phyloP scores from a whole-genome alignment of 345 rosid genomes.

The Populus alba region DNA sequence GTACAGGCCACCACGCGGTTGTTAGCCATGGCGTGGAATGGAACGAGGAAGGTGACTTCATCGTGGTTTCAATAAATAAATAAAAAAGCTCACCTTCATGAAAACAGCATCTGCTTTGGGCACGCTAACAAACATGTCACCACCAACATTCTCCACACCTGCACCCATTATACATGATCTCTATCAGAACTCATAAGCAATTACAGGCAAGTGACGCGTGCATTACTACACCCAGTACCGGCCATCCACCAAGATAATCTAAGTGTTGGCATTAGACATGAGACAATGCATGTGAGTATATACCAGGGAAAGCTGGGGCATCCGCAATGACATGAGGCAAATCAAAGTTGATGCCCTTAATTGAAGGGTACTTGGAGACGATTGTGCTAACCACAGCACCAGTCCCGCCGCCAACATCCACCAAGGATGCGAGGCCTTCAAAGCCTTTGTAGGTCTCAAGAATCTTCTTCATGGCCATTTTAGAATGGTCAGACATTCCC shows the following conservation, averaged over 20 bases:
- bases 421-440: slow-evolving; percentile 56
- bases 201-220: not conserved
- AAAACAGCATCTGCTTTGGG: slow-evolving; percentile 85
- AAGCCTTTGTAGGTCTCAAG: slow-evolving; percentile 73
- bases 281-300: not conserved
- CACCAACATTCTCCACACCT: slow-evolving; percentile 85
- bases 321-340: slow-evolving; percentile 75
- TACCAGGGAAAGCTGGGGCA: slow-evolving; percentile 64
- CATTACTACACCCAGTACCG: not conserved
- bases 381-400: slow-evolving; percentile 71
- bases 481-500: slow-evolving; percentile 76
- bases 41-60: not conserved
- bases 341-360: slow-evolving; percentile 85
- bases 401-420: slow-evolving; percentile 88
- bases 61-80: not conserved
- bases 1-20: too few relatives aligned
- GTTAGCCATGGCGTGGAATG: not conserved
- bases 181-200: not conserved
- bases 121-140: slow-evolving; percentile 79
- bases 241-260: not conserved
- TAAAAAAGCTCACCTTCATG: slow-evolving; percentile 64
- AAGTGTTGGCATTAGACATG: not conserved
- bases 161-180: not conserved
- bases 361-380: slow-evolving; percentile 58
- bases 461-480: slow-evolving; percentile 66